These are phyloP conservation scores for Sphagnum magellanicum DNA, from an alignment of 228 moss, liverwort and hornwort genomes.

Conservation along the genomic window DNA sequence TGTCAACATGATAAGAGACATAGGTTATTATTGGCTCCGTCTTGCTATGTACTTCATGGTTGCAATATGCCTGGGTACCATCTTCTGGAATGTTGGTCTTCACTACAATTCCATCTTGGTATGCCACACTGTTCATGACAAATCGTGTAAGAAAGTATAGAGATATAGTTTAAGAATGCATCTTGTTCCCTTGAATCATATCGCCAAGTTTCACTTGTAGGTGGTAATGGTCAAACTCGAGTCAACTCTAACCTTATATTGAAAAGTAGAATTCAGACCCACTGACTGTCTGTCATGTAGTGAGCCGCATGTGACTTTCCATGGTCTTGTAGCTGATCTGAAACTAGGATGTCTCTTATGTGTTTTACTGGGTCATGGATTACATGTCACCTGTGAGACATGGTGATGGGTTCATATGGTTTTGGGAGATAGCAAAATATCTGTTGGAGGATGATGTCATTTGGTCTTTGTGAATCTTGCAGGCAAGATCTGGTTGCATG, in stretches of 20 bases:
- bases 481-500: conserved; percentile 39
- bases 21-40: conserved; percentile 96
- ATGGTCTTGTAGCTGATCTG: not conserved
- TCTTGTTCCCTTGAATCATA: no score
- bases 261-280: no score
- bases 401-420: not conserved
- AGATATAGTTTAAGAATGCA: no score
- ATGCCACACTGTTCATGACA: not conserved
- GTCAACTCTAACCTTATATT: not conserved
- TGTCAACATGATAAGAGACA: conserved; percentile 79
- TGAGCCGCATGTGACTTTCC: not conserved
- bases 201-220: not conserved
- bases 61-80: conserved; percentile 74
- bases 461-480: not conserved
- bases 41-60: conserved; percentile 77
- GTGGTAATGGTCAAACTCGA: not conserved
- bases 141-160: no score
- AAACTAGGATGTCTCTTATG: not conserved
- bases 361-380: not conserved
- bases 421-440: not conserved
- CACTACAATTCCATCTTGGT: conserved; percentile 86
- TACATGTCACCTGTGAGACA: not conserved
- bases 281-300: no score
- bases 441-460: not conserved
- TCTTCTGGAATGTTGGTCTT: conserved; percentile 65